Evolutionary conservation across 2,329 filamentous ascomycete species (phyloP), one percentile per base, ranked within the genome.

Genomic region (Allantophomopsis lycopodina): DNA sequence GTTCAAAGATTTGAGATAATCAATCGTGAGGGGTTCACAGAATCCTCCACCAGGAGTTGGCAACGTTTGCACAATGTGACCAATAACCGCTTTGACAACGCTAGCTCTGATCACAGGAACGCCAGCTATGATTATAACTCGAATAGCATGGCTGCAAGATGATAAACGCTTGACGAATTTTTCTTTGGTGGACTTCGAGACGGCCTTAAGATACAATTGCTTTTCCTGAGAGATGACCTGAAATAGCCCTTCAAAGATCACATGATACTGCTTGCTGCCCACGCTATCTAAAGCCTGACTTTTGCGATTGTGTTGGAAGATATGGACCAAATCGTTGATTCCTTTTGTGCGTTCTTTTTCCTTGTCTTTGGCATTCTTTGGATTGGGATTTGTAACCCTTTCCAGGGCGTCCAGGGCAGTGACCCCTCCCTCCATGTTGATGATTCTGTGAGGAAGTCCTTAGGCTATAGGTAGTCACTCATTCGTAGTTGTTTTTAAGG

Each of bases 181-280:
- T 41, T 63, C 69, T 44, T 64, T 68, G 18, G 67, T 61, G 11
- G 61, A 66, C 39, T 68, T 69, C 42, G 61, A 66, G 46, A 65
- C 69, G 11, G 67, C 66, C 40, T 70, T 71, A 41, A 73, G 68
- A 46, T 74, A 82, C 14, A 60, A 55, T 8, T 76, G 65, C 54
- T 84, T 86, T 49, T 94, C 87, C 12, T 68, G 59, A 14, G 79
- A 57, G 1, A 71, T 71, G 53, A 70, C 79, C 40, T 72, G 69
- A 53, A 95, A 94, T 2, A 96, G 63, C 1, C 75, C 72, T 52
- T 95, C 86, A 50, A 85, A 84, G 34, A 95, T 76, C 43, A 73
- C 72, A 53, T 91, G 81, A 48, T 83, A 94, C n/a, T 73, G 72
- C 54, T 82, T 83, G 54, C 94, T 85, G 35, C 71, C 72, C 28